Evolutionary conservation across 2,329 filamentous ascomycete species (phyloP).

Genomic region (Bipolaris sorokiniana): DNA sequence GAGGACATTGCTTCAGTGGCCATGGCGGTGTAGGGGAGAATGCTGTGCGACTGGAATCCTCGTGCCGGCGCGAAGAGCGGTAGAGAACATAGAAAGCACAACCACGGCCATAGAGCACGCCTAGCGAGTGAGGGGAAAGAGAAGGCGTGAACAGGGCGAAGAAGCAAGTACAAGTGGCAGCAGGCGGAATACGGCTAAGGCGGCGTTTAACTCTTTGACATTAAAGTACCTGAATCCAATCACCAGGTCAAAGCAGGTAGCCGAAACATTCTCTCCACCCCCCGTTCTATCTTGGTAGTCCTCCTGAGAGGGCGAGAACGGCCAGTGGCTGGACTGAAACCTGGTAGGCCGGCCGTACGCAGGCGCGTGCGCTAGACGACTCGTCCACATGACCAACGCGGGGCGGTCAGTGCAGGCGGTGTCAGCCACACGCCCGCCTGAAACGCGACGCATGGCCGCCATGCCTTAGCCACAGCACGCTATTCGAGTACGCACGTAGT

Average conservation of each 20-base stretch:
- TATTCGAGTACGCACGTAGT: not conserved
- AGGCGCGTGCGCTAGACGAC: conserved; percentile 13
- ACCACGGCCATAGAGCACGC: conserved; percentile 14
- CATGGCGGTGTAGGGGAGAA: conserved; percentile 40
- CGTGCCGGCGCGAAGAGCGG: conserved; percentile 27
- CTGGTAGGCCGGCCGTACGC: conserved; percentile 7
- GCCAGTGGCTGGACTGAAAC: conserved; percentile 11
- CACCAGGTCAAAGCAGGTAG: conserved; percentile 14
- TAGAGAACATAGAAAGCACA: conserved; percentile 22
- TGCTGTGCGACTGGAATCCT: conserved; percentile 29
- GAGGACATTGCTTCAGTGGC: conserved; percentile 38
- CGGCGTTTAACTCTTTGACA: conserved; percentile 21
- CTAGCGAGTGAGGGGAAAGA: conserved; percentile 19
- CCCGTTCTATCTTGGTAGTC: conserved; percentile 13
- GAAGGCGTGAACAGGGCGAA: not conserved
- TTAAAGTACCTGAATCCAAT: conserved; percentile 22
- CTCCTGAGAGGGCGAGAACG: conserved; percentile 16
- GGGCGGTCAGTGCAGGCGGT: not conserved
- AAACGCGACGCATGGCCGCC: conserved; percentile 1
- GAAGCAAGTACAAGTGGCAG: conserved; percentile 24
- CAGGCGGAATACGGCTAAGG: conserved; percentile 32
- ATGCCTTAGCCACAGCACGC: conserved; percentile 19
- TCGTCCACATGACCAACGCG: conserved; percentile 6
- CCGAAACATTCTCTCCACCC: conserved; percentile 2
- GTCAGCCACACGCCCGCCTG: not conserved